Base-by-base conservation (phyloP, 345 rosid genomes). In the Populus alba region DNA sequence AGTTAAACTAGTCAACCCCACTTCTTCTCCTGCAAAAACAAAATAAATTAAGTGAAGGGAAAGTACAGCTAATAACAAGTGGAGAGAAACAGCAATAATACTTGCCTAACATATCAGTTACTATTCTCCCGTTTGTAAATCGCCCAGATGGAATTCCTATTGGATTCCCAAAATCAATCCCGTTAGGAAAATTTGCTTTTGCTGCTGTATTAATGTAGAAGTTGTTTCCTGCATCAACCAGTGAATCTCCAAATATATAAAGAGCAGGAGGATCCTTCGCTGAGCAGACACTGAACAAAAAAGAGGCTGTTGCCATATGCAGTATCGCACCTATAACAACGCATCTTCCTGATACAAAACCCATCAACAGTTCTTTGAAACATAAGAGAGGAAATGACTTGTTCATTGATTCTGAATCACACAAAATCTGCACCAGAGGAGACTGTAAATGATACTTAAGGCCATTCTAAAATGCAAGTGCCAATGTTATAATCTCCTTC, bases 1-100 rank as follows among this genome's bases (percentile, higher is more conserved):
- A 17, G 92, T 84, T 6, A 85, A 88, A 67, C 76, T 74, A 75
- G 13, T 20, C 23, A 65, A 75, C 51, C 79, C 79, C 15, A 77
- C 35, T 57, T 77, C 73, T 33, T 77, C 57, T 53, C 79, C 79
- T 77, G 35, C 67, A 8, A 6, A 31, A 47, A 18, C 3, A 17
- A 8, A 18, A 16, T 22, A 35, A 22, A 23, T 9, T n/a, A 63
- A 10, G 12, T 63, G 1, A 63, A 25, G 15, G 29, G 25, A 61
- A 25, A 61, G 66, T 0, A 67, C 17, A 35, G 10, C 1, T 5
- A 7, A 20, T 67, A 29, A 29, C 27, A 25, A 43, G 51, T 25
- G 5, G 68, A 71, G 4, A 74, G 37, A 45, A 29, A 23, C 41
- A 10, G 29, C 18, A 43, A 33, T 10, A 37, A 16, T 49, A 65